Percentiles rank a stretch among this genome's conserved stretches.
Evolutionary conservation across 495 filamentous ascomycete species (phyloP).

Genomic region (Penicillium simplicissimum): DNA sequence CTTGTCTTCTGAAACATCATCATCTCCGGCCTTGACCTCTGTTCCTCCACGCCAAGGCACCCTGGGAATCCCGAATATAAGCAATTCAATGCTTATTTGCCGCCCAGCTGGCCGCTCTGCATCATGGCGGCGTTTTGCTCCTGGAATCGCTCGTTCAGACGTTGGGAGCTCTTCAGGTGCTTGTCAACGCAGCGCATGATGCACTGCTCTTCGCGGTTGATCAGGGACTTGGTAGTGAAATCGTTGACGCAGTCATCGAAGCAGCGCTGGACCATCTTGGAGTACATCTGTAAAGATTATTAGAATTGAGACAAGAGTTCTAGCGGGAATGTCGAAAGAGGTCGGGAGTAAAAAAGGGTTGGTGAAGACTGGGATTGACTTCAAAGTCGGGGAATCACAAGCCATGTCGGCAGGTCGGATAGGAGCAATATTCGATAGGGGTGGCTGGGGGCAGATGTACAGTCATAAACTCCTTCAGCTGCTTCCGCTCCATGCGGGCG

Average conservation of each 20-base stretch:
- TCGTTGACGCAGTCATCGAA: conserved; percentile 97
- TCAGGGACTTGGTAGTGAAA: conserved; percentile 95
- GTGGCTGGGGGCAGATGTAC: conserved; percentile 51
- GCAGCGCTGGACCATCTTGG: conserved; percentile 90
- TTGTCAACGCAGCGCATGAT: conserved; percentile 93
- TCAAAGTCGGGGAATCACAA: not conserved
- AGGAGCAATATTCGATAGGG: not conserved
- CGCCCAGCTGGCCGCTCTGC: conserved; percentile 60
- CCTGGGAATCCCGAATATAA: conserved; percentile 1
- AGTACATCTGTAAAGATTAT: conserved; percentile 75
- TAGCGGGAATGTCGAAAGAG: not conserved
- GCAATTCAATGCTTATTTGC: conserved; percentile 25
- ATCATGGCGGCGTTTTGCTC: conserved; percentile 91
- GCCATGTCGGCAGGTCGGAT: not conserved
- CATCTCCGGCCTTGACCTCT: conserved; percentile 1
- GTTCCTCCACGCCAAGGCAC: not conserved
- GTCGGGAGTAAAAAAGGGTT: not conserved
- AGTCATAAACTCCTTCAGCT: conserved; percentile 98
- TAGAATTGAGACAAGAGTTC: conserved; percentile 6
- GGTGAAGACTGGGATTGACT: not conserved
- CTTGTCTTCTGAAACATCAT: not conserved
- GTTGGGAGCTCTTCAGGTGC: conserved; percentile 82
- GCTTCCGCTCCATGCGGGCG: conserved; percentile 87
- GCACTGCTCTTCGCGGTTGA: conserved; percentile 82
- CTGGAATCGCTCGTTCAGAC: conserved; percentile 87